Evolutionary conservation across 129 eudicot genomes (phyloP).

Genomic region (Flaveria robusta): DNA sequence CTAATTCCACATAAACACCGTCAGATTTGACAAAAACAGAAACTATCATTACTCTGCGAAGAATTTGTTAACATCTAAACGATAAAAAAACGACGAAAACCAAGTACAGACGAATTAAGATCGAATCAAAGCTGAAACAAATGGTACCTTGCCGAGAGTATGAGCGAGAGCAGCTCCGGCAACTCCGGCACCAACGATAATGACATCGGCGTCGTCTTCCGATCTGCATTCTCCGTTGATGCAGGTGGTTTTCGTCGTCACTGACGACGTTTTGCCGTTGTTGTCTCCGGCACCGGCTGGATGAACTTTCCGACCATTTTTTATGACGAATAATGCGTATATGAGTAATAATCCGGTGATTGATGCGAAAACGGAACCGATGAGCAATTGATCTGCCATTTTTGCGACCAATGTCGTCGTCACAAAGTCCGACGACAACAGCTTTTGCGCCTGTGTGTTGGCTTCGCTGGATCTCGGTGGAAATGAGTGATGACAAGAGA

Average conservation of each 20-base stretch:
- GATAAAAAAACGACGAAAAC: no score
- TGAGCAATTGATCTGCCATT: constrained; percentile 37
- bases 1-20: constrained; percentile 5
- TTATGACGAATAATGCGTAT: constrained; percentile 27
- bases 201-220: constrained; percentile 48
- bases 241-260: constrained; percentile 29
- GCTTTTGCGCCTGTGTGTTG: background rate
- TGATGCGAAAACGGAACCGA: constrained; percentile 35
- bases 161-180: constrained; percentile 81
- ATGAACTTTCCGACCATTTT: constrained; percentile 23
- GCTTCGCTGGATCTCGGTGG: constrained; percentile 36
- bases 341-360: constrained; percentile 26
- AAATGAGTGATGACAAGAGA: constrained; percentile 11
- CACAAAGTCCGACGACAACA: no score
- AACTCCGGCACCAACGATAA: constrained; percentile 78
- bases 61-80: no score
- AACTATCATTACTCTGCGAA: no score
- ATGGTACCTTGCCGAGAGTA: constrained; percentile 61
- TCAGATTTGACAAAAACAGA: background rate
- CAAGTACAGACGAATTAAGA: no score
- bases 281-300: background rate
- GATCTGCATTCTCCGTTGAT: constrained; percentile 50
- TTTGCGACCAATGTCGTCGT: constrained; percentile 33
- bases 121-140: background rate
- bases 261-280: constrained; percentile 19